Base-by-base conservation (phyloP, 1,139 yeast species). In the Geotrichum aggregatum region DNA sequence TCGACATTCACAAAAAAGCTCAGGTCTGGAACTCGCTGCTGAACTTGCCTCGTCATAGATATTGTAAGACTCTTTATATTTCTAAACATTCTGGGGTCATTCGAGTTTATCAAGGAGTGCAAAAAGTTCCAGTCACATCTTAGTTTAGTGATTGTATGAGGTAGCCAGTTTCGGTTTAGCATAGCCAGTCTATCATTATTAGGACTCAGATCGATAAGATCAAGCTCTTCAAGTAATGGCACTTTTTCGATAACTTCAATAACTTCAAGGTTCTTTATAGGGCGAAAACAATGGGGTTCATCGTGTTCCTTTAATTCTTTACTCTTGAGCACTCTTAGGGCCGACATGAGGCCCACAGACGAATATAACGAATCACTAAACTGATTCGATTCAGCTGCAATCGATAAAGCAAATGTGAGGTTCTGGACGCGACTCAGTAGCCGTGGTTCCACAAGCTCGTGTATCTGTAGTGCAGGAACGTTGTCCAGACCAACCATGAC, bases 41-140 rank as follows among this genome's bases (percentile, higher is more conserved):
- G 13, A 11, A 44, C n/a, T 13, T 35, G 30, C 11, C 52, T 21
- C 5, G 52, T 49, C 44, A 49, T 38, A n/a, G 44, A 38, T 3
- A 49, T 28, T 19, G 44, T 38, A 14, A 49, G 19, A 22, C 16
- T 21, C n/a, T 31, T 26, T 16, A 43, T 22, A 14, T 39, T 44
- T 11, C 22, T n/a, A 11, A 49, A 24, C 7, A 38, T 19, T 10
- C 11, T 18, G 6, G 48, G 44, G 7, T 36, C 41, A 16, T 49
- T 49, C 11, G 48, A 36, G 13, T 24, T 35, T n/a, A 49, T 24
- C 34, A 49, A 8, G 2, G 39, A 34, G 4, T 44, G 44, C 22
- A 49, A 16, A 21, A 49, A 4, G 35, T 49, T 49, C 52, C 52
- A 49, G 33, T 49, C 52, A 44, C 52, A 49, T 7, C 36, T 35